Conservation (phyloP, 192 early-diverging fungal species). For the Nowakowskiella sp. region DNA sequence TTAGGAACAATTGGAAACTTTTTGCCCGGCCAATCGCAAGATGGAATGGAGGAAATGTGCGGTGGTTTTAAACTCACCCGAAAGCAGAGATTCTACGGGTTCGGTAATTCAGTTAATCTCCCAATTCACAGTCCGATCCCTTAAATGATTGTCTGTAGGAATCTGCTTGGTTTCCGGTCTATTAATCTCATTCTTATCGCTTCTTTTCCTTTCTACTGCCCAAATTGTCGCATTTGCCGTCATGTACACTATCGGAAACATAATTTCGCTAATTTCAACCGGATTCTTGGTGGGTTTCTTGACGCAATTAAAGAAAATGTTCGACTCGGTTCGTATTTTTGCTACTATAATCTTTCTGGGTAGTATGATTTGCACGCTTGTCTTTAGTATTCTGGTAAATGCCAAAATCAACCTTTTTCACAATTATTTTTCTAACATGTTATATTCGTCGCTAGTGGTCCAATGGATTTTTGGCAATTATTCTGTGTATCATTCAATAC, state of each 20-base stretch:
- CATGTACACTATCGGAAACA: constrained; percentile 84
- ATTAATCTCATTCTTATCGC: constrained; percentile 65
- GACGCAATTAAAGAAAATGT: constrained; percentile 71
- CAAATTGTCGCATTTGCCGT: constrained; percentile 73
- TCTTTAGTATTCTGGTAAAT: constrained; percentile 61
- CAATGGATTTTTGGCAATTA: constrained; percentile 60
- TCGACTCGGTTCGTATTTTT: constrained; percentile 56
- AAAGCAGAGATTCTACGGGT: constrained; percentile 69
- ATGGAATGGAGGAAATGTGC: too few species aligned
- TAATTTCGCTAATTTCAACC: constrained; percentile 75
- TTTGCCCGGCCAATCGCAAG: too few species aligned
- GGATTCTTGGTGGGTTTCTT: constrained; percentile 83
- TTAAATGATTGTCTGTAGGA: constrained; percentile 2
- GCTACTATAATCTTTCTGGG: constrained; percentile 66
- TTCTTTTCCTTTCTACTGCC: constrained; percentile 44
- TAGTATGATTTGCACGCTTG: constrained; percentile 60
- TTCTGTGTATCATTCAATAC: constrained; percentile 81
- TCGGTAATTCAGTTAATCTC: constrained; percentile 35
- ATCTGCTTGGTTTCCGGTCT: constrained; percentile 77
- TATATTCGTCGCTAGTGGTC: constrained; percentile 25
- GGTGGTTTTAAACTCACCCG: constrained; percentile 47
- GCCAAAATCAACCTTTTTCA: neutral
- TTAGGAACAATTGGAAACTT: too few species aligned
- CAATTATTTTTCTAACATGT: neutral
- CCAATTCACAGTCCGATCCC: too few species aligned